Conservation (phyloP, 768 basidiomycete species). For the Terana coerulea region DNA sequence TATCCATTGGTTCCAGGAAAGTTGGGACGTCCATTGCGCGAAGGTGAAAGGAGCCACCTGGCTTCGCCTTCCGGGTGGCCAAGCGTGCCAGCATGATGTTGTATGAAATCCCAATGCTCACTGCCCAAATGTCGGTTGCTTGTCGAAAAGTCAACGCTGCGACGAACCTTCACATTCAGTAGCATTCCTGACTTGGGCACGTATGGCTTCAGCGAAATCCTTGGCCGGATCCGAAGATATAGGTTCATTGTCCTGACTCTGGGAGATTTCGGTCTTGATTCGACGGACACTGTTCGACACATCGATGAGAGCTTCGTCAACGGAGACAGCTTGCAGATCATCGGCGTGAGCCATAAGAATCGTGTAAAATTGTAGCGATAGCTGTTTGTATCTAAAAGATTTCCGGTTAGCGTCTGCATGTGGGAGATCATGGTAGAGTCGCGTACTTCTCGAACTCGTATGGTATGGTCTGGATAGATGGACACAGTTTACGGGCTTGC, state of each 20-base stretch:
- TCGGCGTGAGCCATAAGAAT: constrained; percentile 88
- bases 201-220: constrained; percentile 77
- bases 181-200: constrained; percentile 67
- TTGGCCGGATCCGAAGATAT: constrained; percentile 54
- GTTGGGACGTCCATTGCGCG: constrained; percentile 43
- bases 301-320: constrained; percentile 94
- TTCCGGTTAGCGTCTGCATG: constrained; percentile 4
- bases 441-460: constrained; percentile 88
- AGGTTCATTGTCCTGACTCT: constrained; percentile 19
- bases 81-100: constrained; percentile 93
- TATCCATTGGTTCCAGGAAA: constrained; percentile 64
- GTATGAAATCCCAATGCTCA: constrained; percentile 87
- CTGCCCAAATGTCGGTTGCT: constrained; percentile 34
- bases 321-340: constrained; percentile 91
- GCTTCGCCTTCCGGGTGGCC: constrained; percentile 89
- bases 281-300: constrained; percentile 61
- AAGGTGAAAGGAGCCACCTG: constrained; percentile 82
- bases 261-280: constrained; percentile 26
- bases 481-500: constrained; percentile 75
- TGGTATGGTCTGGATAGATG: constrained; percentile 70
- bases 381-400: constrained; percentile 68
- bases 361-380: constrained; percentile 87
- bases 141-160: neutral
- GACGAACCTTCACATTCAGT: constrained; percentile 79
- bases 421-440: neutral